Base-by-base conservation (phyloP, 495 filamentous ascomycete species). In the Trichoderma erinaceum region DNA sequence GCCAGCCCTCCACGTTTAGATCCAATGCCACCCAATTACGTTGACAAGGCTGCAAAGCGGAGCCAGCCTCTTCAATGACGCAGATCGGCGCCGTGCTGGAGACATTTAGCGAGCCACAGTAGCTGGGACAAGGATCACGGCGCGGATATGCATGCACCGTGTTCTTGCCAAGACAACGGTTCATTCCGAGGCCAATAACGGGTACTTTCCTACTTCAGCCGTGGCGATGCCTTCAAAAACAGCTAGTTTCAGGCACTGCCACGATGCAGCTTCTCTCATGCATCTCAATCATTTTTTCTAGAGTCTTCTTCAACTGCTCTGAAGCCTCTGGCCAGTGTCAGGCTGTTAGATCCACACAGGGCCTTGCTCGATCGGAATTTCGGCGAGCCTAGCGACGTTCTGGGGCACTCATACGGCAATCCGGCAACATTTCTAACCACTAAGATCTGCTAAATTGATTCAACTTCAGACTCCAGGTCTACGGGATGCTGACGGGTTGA, bases 341-440 rank as follows among this genome's bases (percentile, higher is more conserved):
- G 21, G 18, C 48, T n/a, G 8, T 21, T 4, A 18, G n/a, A 16
- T 29, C 15, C 56, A 61, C 50, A 25, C 50, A 27, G 7, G 18
- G 18, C n/a, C 50, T 56, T 3, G 50, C 50, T 8, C 52, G 21
- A 61, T 61, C 52, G 52, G 52, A n/a, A 61, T 27, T 16, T 61
- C 52, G 52, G 52, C 52, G 23, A 61, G 52, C 23, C 52, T 61
- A 61, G 52, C 52, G 52, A 29, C 52, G 21, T 29, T 61, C 25
- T 32, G 21, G 52, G 52, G 15, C 25, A n/a, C 23, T 23, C 25
- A 23, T 13, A 61, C 52, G 52, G 52, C 23, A 27, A 61, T 61
- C 52, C 52, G 52, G 52, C 52, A 61, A 61, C 52, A 23, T n/a
- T n/a, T n/a, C 52, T 23, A 32, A 23, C 52, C 52, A 61, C 52